Conservation (phyloP, 2,329 filamentous ascomycete genomes). For the Sporothrix sp. region DNA sequence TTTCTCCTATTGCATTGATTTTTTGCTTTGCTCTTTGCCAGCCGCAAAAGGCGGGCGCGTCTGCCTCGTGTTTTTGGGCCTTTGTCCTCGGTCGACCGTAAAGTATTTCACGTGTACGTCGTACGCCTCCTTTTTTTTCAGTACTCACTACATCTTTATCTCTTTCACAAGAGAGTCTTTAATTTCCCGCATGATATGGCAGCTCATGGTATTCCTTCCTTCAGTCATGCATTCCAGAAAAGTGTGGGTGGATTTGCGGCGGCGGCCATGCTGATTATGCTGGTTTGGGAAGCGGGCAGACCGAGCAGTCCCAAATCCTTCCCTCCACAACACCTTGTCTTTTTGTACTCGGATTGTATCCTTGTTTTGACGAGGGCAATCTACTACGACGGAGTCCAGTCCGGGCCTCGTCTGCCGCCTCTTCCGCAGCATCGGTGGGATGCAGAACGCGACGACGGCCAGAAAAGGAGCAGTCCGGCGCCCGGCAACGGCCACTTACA, state of each 20-base stretch:
- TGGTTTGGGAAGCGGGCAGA: neutral
- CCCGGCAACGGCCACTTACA: too few species aligned
- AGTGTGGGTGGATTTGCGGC: too few species aligned
- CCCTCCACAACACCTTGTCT: neutral
- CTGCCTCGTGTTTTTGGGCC: neutral
- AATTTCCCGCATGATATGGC: too few species aligned
- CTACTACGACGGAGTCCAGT: too few species aligned
- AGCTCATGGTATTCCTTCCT: too few species aligned
- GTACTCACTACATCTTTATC: neutral
- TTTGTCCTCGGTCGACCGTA: neutral
- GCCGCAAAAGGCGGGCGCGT: too few species aligned
- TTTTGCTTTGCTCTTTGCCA: neutral
- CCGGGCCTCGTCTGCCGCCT: neutral
- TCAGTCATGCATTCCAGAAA: too few species aligned
- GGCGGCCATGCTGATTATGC: too few species aligned
- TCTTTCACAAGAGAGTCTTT: too few species aligned
- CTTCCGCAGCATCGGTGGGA: conserved; percentile 12
- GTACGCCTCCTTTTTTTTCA: neutral
- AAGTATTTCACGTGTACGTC: neutral
- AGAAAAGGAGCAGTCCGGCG: too few species aligned
- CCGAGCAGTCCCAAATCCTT: neutral
- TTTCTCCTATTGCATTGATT: too few species aligned
- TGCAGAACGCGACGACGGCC: conserved; percentile 24
- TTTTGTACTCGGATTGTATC: neutral
- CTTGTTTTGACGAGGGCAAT: too few species aligned